Conservation (phyloP, 441 rosid genomes). For the Brassica balearica region DNA sequence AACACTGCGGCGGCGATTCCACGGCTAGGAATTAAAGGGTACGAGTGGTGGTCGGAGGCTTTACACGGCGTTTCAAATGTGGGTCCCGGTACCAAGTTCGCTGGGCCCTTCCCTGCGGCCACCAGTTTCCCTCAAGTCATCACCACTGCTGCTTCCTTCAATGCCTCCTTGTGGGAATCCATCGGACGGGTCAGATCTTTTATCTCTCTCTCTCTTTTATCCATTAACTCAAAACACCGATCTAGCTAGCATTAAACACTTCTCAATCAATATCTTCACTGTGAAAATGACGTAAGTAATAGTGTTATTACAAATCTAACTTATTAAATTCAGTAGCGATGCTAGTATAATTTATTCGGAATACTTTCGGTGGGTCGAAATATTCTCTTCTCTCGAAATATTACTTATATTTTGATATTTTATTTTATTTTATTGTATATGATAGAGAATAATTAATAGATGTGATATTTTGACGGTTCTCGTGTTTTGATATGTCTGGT, state of each 20-base stretch:
- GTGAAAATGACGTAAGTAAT: slow-evolving; percentile 33
- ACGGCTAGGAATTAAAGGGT: slow-evolving; percentile 77
- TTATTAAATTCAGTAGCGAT: not conserved
- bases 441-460: not conserved
- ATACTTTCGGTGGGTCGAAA: slow-evolving; percentile 11
- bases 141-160: slow-evolving; percentile 92
- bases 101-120: slow-evolving; percentile 81
- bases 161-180: slow-evolving; percentile 79
- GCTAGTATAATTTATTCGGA: slow-evolving; percentile 4
- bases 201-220: slow-evolving; percentile 24
- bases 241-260: slow-evolving; percentile 20
- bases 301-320: not conserved
- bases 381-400: not conserved
- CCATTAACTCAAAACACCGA: slow-evolving; percentile 23
- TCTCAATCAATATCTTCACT: not conserved
- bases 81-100: slow-evolving; percentile 89
- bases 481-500: slow-evolving; percentile 34
- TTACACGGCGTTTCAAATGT: slow-evolving; percentile 95
- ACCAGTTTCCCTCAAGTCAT: slow-evolving; percentile 98
- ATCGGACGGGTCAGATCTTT: slow-evolving; percentile 77
- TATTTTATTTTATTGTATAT: not conserved
- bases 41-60: slow-evolving; percentile 99
- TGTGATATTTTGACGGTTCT: slow-evolving; percentile 10
- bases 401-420: not conserved
- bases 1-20: slow-evolving; percentile 81